phyloP scores from a whole-genome alignment of 306 rosid species.

The Casuarina glauca region DNA sequence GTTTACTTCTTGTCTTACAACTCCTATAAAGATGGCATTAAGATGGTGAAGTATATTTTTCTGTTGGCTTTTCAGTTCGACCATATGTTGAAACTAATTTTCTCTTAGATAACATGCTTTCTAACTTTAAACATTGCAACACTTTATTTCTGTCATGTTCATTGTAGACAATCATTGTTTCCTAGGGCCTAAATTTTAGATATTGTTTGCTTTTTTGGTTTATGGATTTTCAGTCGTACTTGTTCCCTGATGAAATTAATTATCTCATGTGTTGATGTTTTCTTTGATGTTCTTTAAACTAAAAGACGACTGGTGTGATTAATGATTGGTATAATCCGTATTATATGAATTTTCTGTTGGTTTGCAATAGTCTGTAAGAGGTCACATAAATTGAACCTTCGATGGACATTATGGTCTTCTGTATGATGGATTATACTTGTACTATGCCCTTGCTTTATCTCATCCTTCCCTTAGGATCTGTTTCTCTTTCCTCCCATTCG shows the following conservation, averaged over 20 bases:
- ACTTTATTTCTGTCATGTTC: not conserved
- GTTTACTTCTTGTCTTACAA: conserved; percentile 97
- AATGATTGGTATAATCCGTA: not conserved
- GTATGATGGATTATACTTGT: not conserved
- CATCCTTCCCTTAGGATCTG: not conserved
- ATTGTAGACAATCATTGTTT: not conserved
- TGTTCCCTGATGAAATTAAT: not conserved
- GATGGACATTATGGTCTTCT: not conserved
- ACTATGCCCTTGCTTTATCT: not conserved
- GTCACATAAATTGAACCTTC: not conserved
- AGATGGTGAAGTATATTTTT: conserved; percentile 71
- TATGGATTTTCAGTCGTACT: not conserved
- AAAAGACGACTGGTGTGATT: not conserved
- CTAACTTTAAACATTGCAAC: not conserved
- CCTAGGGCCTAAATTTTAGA: not conserved
- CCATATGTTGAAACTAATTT: conserved; percentile 12
- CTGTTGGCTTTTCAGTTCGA: conserved; percentile 21
- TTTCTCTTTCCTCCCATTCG: not conserved
- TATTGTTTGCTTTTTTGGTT: not conserved
- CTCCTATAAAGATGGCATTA: conserved; percentile 97
- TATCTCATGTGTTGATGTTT: not conserved
- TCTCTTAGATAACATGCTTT: not conserved
- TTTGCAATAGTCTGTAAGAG: not conserved
- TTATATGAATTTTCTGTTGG: not conserved
- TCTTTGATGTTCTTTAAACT: not conserved